Conservation (phyloP, 2,329 filamentous ascomycete species). For the Fusarium staphyleae region DNA sequence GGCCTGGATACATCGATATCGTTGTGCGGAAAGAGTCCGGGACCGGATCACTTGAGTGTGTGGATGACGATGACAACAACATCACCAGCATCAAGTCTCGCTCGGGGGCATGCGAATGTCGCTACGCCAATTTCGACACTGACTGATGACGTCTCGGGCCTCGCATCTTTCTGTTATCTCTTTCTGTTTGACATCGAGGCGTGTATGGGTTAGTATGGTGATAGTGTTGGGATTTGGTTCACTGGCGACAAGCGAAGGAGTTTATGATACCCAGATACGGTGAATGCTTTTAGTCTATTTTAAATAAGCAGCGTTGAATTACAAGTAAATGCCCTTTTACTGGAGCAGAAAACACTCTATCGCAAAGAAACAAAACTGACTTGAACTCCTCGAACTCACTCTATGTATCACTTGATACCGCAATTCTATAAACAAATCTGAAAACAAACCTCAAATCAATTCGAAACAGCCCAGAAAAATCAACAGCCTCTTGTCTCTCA, state of each 20-base stretch:
- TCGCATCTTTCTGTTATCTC: background rate
- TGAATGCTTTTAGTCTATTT: constrained; percentile 19
- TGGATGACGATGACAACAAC: constrained; percentile 47
- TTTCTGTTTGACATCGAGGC: background rate
- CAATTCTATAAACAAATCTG: background rate
- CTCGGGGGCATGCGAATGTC: constrained; percentile 48
- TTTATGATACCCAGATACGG: constrained; percentile 34
- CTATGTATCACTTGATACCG: constrained; percentile 10
- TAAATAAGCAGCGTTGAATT: constrained; percentile 5
- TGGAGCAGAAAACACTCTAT: background rate
- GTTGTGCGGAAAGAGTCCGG: constrained; percentile 54
- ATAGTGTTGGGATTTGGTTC: background rate
- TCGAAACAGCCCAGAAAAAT: background rate
- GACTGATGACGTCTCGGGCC: background rate
- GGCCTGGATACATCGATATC: constrained; percentile 67
- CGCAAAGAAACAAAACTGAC: background rate
- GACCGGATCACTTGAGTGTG: constrained; percentile 61
- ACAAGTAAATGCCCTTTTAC: background rate
- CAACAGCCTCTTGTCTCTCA: background rate
- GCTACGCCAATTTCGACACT: constrained; percentile 47
- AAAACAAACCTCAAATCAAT: background rate
- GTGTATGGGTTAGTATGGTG: background rate
- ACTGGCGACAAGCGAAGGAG: constrained; percentile 8
- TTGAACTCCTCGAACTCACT: background rate
- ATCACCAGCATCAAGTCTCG: constrained; percentile 50